Conservation (phyloP, 2,329 filamentous ascomycete species). For the Lecanicillium sp. region DNA sequence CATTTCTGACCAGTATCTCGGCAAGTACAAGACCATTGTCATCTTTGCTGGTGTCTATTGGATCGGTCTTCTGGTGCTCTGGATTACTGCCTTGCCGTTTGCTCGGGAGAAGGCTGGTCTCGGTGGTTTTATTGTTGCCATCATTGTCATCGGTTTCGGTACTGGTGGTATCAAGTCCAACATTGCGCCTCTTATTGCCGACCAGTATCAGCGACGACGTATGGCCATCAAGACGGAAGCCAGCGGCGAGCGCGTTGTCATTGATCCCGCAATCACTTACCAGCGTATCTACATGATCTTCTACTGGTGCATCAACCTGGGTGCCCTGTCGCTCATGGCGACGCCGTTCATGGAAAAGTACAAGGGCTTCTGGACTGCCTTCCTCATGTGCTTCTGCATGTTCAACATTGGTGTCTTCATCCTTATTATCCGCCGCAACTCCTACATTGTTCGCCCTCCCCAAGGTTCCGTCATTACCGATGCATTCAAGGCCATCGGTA, state of each 20-base stretch:
- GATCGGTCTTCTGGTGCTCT: constrained; percentile 45
- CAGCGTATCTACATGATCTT: constrained; percentile 68
- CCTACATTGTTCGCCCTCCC: constrained; percentile 42
- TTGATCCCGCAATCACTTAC: constrained; percentile 58
- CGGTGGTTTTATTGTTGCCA: constrained; percentile 42
- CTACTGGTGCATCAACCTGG: constrained; percentile 67
- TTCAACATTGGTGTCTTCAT: constrained; percentile 52
- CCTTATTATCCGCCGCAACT: constrained; percentile 37
- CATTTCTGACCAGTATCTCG: constrained; percentile 48
- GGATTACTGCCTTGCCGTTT: constrained; percentile 37
- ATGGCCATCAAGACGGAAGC: constrained; percentile 41
- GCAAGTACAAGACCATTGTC: constrained; percentile 54
- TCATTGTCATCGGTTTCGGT: constrained; percentile 57
- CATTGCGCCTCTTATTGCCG: constrained; percentile 49
- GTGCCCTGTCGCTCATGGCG: constrained; percentile 58
- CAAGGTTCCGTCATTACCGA: constrained; percentile 58
- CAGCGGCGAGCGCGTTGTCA: constrained; percentile 50
- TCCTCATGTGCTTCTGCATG: constrained; percentile 46
- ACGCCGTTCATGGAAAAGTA: constrained; percentile 61
- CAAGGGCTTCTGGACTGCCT: constrained; percentile 61
- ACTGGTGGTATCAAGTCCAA: constrained; percentile 66
- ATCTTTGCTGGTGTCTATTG: constrained; percentile 50
- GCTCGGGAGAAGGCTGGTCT: constrained; percentile 32
- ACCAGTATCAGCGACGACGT: constrained; percentile 51
- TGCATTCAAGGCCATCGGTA: constrained; percentile 43